Percentiles rank a stretch among this genome's conserved stretches.
Conservation (phyloP, 192 early-diverging fungal species). For the Helicostylum pulchrum region DNA sequence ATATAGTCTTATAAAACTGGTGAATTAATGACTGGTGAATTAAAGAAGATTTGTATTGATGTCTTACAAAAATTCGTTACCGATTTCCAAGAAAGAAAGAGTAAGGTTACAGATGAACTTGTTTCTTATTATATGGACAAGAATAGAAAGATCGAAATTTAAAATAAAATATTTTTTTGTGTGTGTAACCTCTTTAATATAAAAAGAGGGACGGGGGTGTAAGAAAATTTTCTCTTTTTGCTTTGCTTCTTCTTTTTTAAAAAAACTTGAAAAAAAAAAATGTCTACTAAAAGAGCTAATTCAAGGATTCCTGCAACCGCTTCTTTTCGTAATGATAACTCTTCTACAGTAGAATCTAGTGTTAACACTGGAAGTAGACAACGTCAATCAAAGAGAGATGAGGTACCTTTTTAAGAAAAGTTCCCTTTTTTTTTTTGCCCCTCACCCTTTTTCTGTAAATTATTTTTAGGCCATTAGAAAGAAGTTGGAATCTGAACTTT, state of each 20-base stretch:
- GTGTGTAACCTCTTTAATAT: not conserved
- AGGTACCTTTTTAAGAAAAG: not conserved
- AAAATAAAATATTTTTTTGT: not conserved
- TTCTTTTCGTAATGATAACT: not conserved
- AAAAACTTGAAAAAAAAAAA: not conserved
- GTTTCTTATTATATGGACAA: conserved; percentile 65
- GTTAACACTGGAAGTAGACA: not conserved
- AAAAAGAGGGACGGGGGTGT: not conserved
- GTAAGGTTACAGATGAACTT: conserved; percentile 58
- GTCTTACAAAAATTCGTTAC: conserved; percentile 75
- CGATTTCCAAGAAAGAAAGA: conserved; percentile 72
- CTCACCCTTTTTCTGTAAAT: no score
- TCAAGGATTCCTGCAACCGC: conserved; percentile 16
- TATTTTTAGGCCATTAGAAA: conserved; percentile 58
- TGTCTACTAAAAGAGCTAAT: conserved; percentile 6
- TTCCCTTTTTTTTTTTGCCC: no score
- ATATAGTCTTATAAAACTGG: conserved; percentile 70
- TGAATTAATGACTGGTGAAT: conserved; percentile 79
- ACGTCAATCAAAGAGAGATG: conserved; percentile 13
- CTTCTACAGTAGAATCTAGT: not conserved
- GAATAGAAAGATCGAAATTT: conserved; percentile 33
- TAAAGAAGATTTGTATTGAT: conserved; percentile 88
- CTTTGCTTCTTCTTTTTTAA: not conserved
- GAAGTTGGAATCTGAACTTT: conserved; percentile 69
- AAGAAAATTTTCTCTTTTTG: not conserved